phyloP scores from a whole-genome alignment of 352 stramenopile species.

The Phytophthora vignae region DNA sequence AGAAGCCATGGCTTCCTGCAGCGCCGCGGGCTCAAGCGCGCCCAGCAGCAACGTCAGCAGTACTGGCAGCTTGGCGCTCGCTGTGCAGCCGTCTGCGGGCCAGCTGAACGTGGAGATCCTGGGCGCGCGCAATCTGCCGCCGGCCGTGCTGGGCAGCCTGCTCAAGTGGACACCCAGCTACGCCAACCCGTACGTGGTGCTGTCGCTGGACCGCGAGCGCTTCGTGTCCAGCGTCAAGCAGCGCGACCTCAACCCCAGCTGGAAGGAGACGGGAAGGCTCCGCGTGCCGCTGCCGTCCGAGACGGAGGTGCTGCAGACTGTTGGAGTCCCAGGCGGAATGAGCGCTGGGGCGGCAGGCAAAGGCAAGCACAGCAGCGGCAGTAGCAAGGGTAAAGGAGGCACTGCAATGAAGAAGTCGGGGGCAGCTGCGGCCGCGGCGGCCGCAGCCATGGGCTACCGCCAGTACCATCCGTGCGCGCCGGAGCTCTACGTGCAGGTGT shows the following conservation, averaged over 20 bases:
- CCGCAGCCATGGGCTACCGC: constrained; percentile 34
- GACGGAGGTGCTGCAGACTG: constrained; percentile 60
- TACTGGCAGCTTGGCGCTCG: constrained; percentile 4
- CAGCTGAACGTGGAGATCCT: constrained; percentile 68
- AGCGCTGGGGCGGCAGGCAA: constrained; percentile 25
- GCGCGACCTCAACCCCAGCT: constrained; percentile 65
- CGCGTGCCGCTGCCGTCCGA: constrained; percentile 66
- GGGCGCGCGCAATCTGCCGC: constrained; percentile 60
- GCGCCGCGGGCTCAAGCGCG: constrained; percentile 11
- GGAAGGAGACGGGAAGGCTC: constrained; percentile 67
- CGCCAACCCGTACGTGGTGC: constrained; percentile 70
- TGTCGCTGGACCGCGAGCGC: constrained; percentile 60
- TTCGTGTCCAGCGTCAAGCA: constrained; percentile 64
- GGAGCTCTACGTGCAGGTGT: constrained; percentile 69
- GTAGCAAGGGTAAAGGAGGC: constrained; percentile 19
- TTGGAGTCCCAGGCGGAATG: constrained; percentile 33
- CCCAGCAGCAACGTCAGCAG: constrained; percentile 10
- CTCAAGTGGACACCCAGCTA: constrained; percentile 77
- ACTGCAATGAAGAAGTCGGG: constrained; percentile 28
- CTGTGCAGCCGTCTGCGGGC: constrained; percentile 35
- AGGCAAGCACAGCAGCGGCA: not conserved
- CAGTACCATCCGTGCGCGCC: constrained; percentile 67
- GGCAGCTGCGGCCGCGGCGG: constrained; percentile 19
- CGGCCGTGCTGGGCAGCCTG: constrained; percentile 68
- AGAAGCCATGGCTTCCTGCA: constrained; percentile 48